A percentile compares a stretch with the other conserved stretches of the same genome.
Conservation (phyloP, 2,329 filamentous ascomycete genomes). For the Clarireedia hainanense region DNA sequence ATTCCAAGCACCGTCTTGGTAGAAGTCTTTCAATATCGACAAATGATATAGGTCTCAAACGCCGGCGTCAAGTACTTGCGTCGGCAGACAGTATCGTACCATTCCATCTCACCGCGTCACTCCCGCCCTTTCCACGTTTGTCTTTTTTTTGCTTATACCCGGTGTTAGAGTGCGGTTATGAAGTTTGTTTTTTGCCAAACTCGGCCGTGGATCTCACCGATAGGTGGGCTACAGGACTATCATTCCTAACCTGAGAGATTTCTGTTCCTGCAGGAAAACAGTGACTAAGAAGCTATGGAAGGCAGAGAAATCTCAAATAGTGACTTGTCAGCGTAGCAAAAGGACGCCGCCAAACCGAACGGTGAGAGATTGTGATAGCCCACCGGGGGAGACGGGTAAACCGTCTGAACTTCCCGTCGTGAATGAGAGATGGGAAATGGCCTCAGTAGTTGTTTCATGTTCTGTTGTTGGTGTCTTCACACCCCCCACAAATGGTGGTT, state of each 20-base stretch:
- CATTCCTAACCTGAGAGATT: background rate
- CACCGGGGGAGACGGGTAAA: constrained; percentile 1
- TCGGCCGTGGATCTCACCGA: background rate
- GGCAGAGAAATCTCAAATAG: background rate
- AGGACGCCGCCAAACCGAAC: background rate
- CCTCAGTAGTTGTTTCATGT: constrained; percentile 3
- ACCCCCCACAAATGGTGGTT: constrained; percentile 5
- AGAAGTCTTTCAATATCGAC: background rate
- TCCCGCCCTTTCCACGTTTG: background rate
- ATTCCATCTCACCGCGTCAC: background rate
- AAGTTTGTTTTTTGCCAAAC: background rate
- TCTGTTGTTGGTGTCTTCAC: background rate
- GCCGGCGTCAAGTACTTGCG: background rate
- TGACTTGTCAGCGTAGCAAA: background rate
- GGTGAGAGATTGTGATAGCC: background rate
- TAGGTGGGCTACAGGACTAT: background rate
- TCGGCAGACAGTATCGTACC: background rate
- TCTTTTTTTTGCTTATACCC: background rate
- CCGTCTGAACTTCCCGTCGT: background rate
- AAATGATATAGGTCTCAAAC: constrained; percentile 1
- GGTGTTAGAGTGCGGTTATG: background rate
- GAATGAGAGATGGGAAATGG: background rate
- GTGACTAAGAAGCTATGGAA: background rate
- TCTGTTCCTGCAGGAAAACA: background rate
- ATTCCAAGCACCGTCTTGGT: background rate